Evolutionary conservation across 257 asterid genomes (phyloP), one percentile per base, ranked within the genome.

Genomic region (Scutellaria minor): DNA sequence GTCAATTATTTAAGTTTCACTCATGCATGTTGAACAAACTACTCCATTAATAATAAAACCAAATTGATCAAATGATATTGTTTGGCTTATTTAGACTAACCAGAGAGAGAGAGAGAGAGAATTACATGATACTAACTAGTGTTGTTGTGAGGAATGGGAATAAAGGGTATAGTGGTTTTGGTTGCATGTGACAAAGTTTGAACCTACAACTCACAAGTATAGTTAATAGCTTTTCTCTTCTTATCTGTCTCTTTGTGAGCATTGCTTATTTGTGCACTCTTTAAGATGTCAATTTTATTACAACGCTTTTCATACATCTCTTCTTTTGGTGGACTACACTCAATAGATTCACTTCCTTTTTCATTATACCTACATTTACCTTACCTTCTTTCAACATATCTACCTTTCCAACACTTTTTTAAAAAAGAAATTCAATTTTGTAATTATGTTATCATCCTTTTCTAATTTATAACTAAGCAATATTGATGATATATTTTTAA

Each of bases 141-240:
- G 18, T 18, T 18, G 18, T 18, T 18, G 18, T 18, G 18, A 18
- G 18, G 18, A 18, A 18, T 18, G 18, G 0, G 72, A 76, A 76
- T 69, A 69, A 76, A 76, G 76, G 20, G 22, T 53, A 15, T 31
- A 31, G 37, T 2, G 62, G 57, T 74, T 78, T 78, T 78, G 68
- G 61, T 59, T 51, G 75, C 78, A 78, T 59, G 82, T 67, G 64
- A 78, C 82, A 78, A 78, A 78, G 55, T 67, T 72, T 60, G 61
- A 67, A 14, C 71, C 60, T 12, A 31, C 37, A 31, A 2, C 37
- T 31, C 37, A 1, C 2, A 4, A 31, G 37, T 31, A 22, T 24
- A 3, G 31, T 3, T 22, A 53, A 64, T 51, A n/a, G 22, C 70
- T 54, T 9, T 27, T 53, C 59, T 53, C 35, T 53, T 75, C 46